Conservation (phyloP, 140 eudicot genomes). For the Stevia rebaudiana region DNA sequence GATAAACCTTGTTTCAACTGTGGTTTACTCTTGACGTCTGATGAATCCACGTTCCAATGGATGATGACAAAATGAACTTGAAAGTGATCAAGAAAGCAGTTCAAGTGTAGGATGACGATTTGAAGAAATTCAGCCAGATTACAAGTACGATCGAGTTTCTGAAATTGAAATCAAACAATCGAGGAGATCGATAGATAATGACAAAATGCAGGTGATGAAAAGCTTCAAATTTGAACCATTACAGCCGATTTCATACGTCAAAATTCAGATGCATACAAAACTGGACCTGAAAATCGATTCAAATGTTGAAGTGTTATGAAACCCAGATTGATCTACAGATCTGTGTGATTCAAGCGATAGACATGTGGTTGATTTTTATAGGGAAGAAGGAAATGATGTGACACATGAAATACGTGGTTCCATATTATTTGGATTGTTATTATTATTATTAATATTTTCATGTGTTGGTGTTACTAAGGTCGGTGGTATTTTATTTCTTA, state of each 20-base stretch:
- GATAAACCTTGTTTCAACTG: too few relatives aligned
- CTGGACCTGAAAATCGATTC: background rate
- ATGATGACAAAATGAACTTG: too few relatives aligned
- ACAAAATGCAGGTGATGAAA: background rate
- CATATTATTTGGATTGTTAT: background rate
- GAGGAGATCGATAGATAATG: conserved; percentile 8
- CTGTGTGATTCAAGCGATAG: background rate
- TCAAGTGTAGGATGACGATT: too few relatives aligned
- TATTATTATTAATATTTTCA: background rate
- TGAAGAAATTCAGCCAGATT: background rate
- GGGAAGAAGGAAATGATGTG: background rate
- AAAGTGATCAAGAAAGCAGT: too few relatives aligned
- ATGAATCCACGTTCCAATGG: conserved; percentile 31
- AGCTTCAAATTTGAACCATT: too few relatives aligned
- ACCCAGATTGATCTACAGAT: background rate
- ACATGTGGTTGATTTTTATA: conserved; percentile 31
- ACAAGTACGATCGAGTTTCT: conserved; percentile 6
- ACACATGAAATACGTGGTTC: conserved; percentile 37
- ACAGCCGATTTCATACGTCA: too few relatives aligned
- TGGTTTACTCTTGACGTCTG: conserved; percentile 31
- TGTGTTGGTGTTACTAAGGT: conserved; percentile 1
- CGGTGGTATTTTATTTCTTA: conserved; percentile 17
- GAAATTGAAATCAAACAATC: conserved; percentile 17
- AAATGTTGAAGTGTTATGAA: background rate
- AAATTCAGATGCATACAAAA: too few relatives aligned